A percentile compares a stretch with the other conserved stretches of the same genome.
Conservation (phyloP, 257 asterid genomes). For the Ophiorrhiza pumila region DNA sequence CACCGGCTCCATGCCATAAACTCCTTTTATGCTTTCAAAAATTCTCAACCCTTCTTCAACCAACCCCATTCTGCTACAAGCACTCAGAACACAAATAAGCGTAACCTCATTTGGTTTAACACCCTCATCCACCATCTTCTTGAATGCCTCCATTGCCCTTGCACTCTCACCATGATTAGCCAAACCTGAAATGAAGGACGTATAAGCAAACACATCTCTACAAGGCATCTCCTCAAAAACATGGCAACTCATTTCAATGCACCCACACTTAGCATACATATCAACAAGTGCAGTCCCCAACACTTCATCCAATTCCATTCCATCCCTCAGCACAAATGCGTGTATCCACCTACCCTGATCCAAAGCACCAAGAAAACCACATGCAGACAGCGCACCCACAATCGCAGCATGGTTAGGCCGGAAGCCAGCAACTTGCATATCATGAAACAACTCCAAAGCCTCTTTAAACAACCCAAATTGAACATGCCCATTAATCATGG, state of each 20-base stretch:
- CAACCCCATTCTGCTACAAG: conserved; percentile 48
- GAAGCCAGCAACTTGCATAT: conserved; percentile 38
- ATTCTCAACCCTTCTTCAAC: conserved; percentile 47
- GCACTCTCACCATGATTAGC: conserved; percentile 44
- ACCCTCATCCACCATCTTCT: conserved; percentile 46
- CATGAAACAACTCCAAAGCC: conserved; percentile 34
- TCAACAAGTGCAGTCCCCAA: conserved; percentile 52
- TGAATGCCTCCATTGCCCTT: conserved; percentile 34
- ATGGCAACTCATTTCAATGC: conserved; percentile 33
- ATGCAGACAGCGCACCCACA: conserved; percentile 44
- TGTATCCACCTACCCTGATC: conserved; percentile 57
- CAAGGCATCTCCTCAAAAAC: conserved; percentile 34
- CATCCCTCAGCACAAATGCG: conserved; percentile 25
- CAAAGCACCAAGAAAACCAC: conserved; percentile 42
- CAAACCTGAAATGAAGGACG: conserved; percentile 48
- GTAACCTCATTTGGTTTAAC: conserved; percentile 49
- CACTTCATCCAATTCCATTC: conserved; percentile 31
- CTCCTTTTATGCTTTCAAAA: conserved; percentile 35
- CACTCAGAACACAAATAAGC: conserved; percentile 37
- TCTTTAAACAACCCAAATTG: conserved; percentile 40
- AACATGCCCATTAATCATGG: conserved; percentile 49
- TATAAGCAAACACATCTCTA: conserved; percentile 42
- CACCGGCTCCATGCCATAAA: conserved; percentile 36
- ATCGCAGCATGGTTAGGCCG: conserved; percentile 40
- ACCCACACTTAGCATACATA: conserved; percentile 63